Evolutionary conservation across 2,329 filamentous ascomycete species (phyloP).

Genomic region (Parastagonospora avenae): DNA sequence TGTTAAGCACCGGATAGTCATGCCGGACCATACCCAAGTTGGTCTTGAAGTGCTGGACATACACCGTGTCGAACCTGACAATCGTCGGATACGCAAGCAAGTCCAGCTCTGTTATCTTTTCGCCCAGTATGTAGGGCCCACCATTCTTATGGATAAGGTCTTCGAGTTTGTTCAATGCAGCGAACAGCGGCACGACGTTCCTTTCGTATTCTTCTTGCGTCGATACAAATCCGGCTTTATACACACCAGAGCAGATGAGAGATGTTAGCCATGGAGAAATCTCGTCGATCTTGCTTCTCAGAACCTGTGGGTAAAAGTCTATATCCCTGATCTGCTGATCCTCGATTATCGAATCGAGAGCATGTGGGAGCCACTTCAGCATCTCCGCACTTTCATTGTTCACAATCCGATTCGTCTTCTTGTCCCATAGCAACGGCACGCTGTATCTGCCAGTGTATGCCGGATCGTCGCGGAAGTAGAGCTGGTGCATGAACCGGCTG

Average conservation of each 20-base stretch:
- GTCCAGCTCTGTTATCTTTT: slow-evolving; percentile 64
- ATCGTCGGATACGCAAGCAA: slow-evolving; percentile 62
- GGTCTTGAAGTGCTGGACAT: slow-evolving; percentile 71
- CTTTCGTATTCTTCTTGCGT: slow-evolving; percentile 62
- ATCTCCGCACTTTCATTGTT: slow-evolving; percentile 67
- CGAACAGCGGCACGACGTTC: slow-evolving; percentile 61
- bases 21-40: slow-evolving; percentile 66
- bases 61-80: slow-evolving; percentile 65
- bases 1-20: slow-evolving; percentile 64
- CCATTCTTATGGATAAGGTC: slow-evolving; percentile 51
- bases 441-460: slow-evolving; percentile 66
- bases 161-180: slow-evolving; percentile 64
- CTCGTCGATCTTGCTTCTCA: slow-evolving; percentile 58
- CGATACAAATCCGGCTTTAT: slow-evolving; percentile 64
- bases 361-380: slow-evolving; percentile 62
- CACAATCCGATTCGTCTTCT: slow-evolving; percentile 59
- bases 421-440: slow-evolving; percentile 68
- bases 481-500: slow-evolving; percentile 63
- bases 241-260: slow-evolving; percentile 65
- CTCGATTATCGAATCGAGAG: slow-evolving; percentile 58
- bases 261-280: slow-evolving; percentile 60
- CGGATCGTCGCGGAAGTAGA: slow-evolving; percentile 66
- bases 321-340: slow-evolving; percentile 46
- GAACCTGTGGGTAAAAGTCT: slow-evolving; percentile 59
- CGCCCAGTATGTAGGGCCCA: slow-evolving; percentile 63